Base-by-base conservation (phyloP, 225 moss, liverwort and hornwort genomes). In the Polytrichum commune region DNA sequence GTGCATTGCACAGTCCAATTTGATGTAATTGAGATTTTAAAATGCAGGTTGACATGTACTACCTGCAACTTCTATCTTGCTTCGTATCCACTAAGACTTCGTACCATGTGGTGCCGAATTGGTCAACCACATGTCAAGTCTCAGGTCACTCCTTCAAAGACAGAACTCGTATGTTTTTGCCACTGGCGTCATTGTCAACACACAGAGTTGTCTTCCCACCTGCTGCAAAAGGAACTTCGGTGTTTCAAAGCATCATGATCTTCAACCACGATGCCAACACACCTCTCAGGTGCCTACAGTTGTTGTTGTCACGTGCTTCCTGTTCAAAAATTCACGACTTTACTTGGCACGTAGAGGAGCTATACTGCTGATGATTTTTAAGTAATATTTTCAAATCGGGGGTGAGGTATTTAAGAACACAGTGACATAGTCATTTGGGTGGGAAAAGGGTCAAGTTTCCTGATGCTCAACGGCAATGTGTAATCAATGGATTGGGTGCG, bases 11-110 rank as follows among this genome's bases (percentile, higher is more conserved):
- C 13, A 46, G 13, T 13, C 13, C 13, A 46, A 13, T 46, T 46
- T 46, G 3, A 46, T 16, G 46, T 46, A 4, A 16, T 13, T 46
- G 13, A 16, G 13, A 46, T 3, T 46, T 46, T 16, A 3, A 13
- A 27, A 29, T 77, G 71, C 75, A 88, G 88, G 77, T 65, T 66
- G 82, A 92, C 64, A 92, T 92, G 79, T 89, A 91, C 74, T 97
- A 85, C 70, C 68, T 85, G 63, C 94, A 97, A 75, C 73, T 70
- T n/a, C 60, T 92, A 60, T 89, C 92, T 16, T 81, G 94, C 64
- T 91, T 97, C 65, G 92, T 81, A 66, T 97, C 89, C 91, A 88
- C 91, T 28, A 78, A 87, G 64, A 84, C 88, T 70, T 89, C 89
- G 18, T 89, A 82, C 60, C 90, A 89, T 75, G 94, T 93, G 55